Conservation (phyloP, 768 basidiomycete genomes). For the Amanita molliuscula region DNA sequence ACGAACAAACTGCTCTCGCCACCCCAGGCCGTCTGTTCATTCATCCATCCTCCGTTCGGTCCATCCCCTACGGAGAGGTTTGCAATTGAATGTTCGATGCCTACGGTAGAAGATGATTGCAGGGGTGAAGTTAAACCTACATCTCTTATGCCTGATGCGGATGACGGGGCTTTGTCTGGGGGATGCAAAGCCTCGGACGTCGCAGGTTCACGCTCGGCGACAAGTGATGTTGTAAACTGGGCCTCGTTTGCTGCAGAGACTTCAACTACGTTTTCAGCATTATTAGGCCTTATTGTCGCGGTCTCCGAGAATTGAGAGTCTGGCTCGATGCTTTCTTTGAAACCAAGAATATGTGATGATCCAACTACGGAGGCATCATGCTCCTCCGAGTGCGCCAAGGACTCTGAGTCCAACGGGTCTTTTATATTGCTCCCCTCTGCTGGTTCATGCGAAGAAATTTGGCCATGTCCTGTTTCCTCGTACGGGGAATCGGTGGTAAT, state of each 20-base stretch:
- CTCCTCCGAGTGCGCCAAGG: conserved; percentile 21
- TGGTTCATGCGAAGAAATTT: conserved; percentile 15
- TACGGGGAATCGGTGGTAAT: conserved; percentile 6
- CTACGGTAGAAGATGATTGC: conserved; percentile 15
- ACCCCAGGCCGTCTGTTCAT: conserved; percentile 4
- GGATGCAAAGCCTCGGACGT: conserved; percentile 7
- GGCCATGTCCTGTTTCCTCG: neutral
- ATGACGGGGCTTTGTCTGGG: conserved; percentile 9
- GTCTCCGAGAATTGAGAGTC: conserved; percentile 28
- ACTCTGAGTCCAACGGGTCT: conserved; percentile 33
- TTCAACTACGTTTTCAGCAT: conserved; percentile 19
- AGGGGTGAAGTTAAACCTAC: conserved; percentile 26
- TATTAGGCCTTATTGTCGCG: conserved; percentile 29
- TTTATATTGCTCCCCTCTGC: neutral
- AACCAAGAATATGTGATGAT: conserved; percentile 30
- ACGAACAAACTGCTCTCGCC: conserved; percentile 10
- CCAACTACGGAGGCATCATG: conserved; percentile 9
- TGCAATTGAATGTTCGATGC: conserved; percentile 24
- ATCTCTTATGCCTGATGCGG: conserved; percentile 8
- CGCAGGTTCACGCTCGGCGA: neutral
- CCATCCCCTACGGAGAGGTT: conserved; percentile 28
- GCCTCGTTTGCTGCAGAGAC: neutral
- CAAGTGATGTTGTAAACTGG: conserved; percentile 7
- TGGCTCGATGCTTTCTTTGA: conserved; percentile 37
- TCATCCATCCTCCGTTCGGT: conserved; percentile 18